These are phyloP conservation scores for Plasmodium vinckei DNA, from an alignment of 169 alveolate species.

Conservation along the genomic window DNA sequence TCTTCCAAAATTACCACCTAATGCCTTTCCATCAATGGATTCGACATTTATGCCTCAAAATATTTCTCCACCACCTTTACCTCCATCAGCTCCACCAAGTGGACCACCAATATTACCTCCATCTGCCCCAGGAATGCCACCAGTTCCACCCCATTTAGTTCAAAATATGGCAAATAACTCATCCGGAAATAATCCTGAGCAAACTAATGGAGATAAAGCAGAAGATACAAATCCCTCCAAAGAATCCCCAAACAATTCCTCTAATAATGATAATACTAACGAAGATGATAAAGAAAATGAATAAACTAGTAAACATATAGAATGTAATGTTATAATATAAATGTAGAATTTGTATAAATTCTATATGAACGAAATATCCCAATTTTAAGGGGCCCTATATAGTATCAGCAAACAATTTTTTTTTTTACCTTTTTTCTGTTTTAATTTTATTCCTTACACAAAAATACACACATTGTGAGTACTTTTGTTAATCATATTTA, in stretches of 20 bases:
- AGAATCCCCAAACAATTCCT: not conserved
- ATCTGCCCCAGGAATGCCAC: not conserved
- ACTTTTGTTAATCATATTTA: no score
- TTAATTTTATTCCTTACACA: no score
- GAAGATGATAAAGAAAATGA: not conserved
- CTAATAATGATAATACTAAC: not conserved
- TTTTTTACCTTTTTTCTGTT: no score
- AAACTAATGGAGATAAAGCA: conserved; percentile 3
- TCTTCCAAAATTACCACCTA: conserved; percentile 36
- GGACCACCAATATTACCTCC: conserved; percentile 26
- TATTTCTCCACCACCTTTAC: conserved; percentile 33
- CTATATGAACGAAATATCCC: not conserved
- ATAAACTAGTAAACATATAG: not conserved
- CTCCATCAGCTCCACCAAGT: conserved; percentile 53
- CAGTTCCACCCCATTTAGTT: not conserved
- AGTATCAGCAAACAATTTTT: no score
- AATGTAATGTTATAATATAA: not conserved
- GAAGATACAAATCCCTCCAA: not conserved
- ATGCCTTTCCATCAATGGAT: conserved; percentile 30
- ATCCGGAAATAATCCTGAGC: not conserved
- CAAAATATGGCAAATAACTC: not conserved
- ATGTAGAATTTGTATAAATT: not conserved
- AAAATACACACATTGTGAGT: no score
- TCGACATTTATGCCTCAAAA: conserved; percentile 56
- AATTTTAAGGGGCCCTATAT: no score